These are phyloP conservation scores for Talaromyces borbonicus DNA, from an alignment of 495 filamentous ascomycete species.

Conservation along the genomic window DNA sequence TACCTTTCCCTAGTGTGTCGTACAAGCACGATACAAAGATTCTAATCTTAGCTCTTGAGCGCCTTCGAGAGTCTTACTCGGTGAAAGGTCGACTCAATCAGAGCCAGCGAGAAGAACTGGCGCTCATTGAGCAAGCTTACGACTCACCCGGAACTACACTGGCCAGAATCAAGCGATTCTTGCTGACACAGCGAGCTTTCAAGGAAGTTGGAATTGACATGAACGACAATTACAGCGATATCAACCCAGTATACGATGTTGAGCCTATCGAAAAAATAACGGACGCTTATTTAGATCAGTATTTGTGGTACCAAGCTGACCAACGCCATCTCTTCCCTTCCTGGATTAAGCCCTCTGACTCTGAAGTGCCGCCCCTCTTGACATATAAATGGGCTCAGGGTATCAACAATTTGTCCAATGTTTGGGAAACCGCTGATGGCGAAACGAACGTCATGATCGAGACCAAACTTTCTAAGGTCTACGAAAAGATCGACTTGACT, in stretches of 20 bases:
- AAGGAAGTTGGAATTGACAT: conserved; percentile 99
- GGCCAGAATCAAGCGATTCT: conserved; percentile 93
- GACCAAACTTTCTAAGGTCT: conserved; percentile 95
- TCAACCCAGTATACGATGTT: conserved; percentile 98
- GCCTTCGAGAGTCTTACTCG: conserved; percentile 90
- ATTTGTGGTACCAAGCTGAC: conserved; percentile 98
- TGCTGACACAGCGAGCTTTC: conserved; percentile 94
- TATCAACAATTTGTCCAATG: conserved; percentile 96
- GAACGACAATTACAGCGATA: conserved; percentile 99
- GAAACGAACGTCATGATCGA: conserved; percentile 99
- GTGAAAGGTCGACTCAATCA: conserved; percentile 97
- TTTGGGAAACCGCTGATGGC: conserved; percentile 91
- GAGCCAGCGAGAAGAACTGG: conserved; percentile 94
- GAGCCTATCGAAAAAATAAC: conserved; percentile 99
- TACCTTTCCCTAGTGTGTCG: conserved; percentile 97
- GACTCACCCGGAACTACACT: conserved; percentile 95
- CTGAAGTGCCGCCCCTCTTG: conserved; percentile 92
- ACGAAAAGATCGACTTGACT: conserved; percentile 98
- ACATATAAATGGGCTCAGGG: conserved; percentile 99
- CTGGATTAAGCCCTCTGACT: conserved; percentile 99
- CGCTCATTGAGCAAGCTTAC: conserved; percentile 96
- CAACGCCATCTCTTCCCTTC: conserved; percentile 96
- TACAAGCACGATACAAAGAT: conserved; percentile 99
- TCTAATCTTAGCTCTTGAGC: conserved; percentile 89
- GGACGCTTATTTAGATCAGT: conserved; percentile 97